Percentiles rank a stretch among this genome's conserved stretches.
Evolutionary conservation across 2,329 filamentous ascomycete genomes (phyloP).

Genomic region (Penicillium paneum): DNA sequence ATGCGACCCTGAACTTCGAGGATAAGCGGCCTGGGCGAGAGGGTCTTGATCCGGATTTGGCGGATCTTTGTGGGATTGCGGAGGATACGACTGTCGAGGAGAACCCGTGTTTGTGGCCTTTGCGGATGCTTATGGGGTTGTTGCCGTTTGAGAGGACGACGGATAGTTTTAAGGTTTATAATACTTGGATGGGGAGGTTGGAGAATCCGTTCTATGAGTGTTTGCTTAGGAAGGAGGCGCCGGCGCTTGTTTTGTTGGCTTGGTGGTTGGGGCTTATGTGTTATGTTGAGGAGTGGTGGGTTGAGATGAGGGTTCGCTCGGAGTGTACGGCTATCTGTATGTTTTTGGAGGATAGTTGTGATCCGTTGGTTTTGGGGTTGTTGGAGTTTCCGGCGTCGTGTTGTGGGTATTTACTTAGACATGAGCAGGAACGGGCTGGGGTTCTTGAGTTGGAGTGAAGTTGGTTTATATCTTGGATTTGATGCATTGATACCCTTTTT

Average conservation of each 20-base stretch:
- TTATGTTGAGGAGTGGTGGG: slow-evolving; percentile 29
- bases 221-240: slow-evolving; percentile 31
- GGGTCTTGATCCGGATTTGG: slow-evolving; percentile 31
- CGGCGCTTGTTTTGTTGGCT: slow-evolving; percentile 34
- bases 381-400: slow-evolving; percentile 34
- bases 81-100: slow-evolving; percentile 27
- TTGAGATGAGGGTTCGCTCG: slow-evolving; percentile 29
- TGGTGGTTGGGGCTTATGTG: slow-evolving; percentile 36
- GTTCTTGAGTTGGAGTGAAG: slow-evolving; percentile 1
- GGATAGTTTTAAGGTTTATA: slow-evolving; percentile 26
- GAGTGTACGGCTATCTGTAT: slow-evolving; percentile 40
- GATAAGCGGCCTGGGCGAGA: slow-evolving; percentile 28
- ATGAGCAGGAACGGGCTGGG: slow-evolving; percentile 20
- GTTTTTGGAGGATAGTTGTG: slow-evolving; percentile 32
- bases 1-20: slow-evolving; percentile 25
- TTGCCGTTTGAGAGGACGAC: slow-evolving; percentile 26
- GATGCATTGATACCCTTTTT: background rate
- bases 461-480: background rate
- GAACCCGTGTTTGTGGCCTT: slow-evolving; percentile 39
- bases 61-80: slow-evolving; percentile 36
- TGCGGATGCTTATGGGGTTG: slow-evolving; percentile 35
- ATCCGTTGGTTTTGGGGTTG: slow-evolving; percentile 28
- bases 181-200: slow-evolving; percentile 37
- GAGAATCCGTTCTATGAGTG: slow-evolving; percentile 28
- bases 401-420: slow-evolving; percentile 33